Evolutionary conservation across 805 yeast genomes (phyloP).

Genomic region (Saturnispora sanitii): DNA sequence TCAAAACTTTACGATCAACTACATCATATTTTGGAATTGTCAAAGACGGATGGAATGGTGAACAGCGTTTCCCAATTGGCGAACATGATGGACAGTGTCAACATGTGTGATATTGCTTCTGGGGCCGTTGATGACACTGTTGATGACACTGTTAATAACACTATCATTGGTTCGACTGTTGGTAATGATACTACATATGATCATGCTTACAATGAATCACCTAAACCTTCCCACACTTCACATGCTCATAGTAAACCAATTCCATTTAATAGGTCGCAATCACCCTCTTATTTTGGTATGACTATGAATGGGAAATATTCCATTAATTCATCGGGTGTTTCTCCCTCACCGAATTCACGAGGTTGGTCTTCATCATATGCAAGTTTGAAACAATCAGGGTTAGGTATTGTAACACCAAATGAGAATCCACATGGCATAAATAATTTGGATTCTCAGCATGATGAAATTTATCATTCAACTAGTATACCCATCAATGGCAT

Average conservation of each 20-base stretch:
- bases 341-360: constrained; percentile 5
- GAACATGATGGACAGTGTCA: no score
- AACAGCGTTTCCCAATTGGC: no score
- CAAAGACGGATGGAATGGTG: no score
- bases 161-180: no score
- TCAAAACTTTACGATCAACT: constrained; percentile 11
- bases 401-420: neutral
- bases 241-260: constrained; percentile 9
- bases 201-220: no score
- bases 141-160: neutral
- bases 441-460: no score
- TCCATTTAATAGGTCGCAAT: constrained; percentile 12
- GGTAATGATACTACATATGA: neutral
- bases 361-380: constrained; percentile 10
- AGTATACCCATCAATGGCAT: constrained; percentile 10
- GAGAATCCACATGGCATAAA: neutral
- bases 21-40: constrained; percentile 3
- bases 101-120: no score
- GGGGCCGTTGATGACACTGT: neutral
- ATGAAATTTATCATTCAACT: constrained; percentile 9
- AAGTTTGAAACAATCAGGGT: no score
- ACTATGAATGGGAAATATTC: neutral
- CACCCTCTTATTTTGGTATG: constrained; percentile 13
- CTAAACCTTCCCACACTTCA: no score
- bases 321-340: neutral